Evolutionary conservation across 108 stramenopile species (phyloP).

Genomic region (Mediolabrus comicus): DNA sequence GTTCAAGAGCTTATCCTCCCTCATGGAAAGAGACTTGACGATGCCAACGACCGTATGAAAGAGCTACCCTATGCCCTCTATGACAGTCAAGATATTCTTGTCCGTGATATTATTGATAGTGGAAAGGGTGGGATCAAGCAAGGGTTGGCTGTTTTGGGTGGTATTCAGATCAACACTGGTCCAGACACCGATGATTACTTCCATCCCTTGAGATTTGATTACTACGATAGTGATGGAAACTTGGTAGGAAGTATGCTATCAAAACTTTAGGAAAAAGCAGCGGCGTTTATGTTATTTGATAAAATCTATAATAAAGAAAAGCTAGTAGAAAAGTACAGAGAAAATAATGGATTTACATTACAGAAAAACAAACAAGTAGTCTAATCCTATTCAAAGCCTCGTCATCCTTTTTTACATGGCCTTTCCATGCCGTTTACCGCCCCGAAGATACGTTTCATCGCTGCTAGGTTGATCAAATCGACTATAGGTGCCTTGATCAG

Average conservation of each 20-base stretch:
- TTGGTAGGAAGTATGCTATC: conserved; percentile 7
- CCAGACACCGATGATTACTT: conserved; percentile 27
- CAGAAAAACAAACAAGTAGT: too few species aligned
- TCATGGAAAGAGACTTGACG: conserved; percentile 42
- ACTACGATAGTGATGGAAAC: conserved; percentile 16
- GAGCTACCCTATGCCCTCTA: conserved; percentile 63
- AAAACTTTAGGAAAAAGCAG: not conserved
- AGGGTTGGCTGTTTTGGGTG: conserved; percentile 37
- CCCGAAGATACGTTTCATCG: not conserved
- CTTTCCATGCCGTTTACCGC: not conserved
- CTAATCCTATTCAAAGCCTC: too few species aligned
- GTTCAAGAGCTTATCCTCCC: conserved; percentile 58
- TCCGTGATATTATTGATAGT: conserved; percentile 9
- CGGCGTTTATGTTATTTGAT: not conserved
- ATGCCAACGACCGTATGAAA: conserved; percentile 45
- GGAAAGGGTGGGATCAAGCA: conserved; percentile 21
- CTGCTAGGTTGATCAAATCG: not conserved
- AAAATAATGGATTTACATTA: too few species aligned
- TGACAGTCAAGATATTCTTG: conserved; percentile 41
- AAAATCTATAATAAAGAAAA: not conserved
- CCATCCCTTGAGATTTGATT: conserved; percentile 35
- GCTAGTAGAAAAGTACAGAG: too few species aligned
- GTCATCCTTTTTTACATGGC: not conserved
- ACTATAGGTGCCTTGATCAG: not conserved
- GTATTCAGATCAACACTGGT: conserved; percentile 45